These are phyloP conservation scores for Colletotrichum brevisporum DNA, from an alignment of 2,329 filamentous ascomycete species.

Conservation along the genomic window DNA sequence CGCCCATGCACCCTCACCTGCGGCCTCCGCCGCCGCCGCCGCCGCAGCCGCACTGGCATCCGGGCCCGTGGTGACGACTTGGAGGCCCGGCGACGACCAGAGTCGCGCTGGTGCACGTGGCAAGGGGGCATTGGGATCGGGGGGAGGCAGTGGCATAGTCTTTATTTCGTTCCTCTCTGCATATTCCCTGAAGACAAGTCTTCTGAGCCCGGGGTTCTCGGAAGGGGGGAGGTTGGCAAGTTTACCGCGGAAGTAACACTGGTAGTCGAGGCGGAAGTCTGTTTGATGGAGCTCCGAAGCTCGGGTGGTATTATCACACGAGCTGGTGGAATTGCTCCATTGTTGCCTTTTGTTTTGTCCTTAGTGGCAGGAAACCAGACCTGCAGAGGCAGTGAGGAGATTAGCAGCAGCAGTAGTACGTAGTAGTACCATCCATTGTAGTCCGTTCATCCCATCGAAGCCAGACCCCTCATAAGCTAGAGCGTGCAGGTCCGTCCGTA, in stretches of 20 bases:
- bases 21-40: slow-evolving; percentile 33
- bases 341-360: no score
- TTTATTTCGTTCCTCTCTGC: no score
- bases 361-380: no score
- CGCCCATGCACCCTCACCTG: slow-evolving; percentile 35
- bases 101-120: not conserved
- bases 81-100: no score
- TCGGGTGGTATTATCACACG: slow-evolving; percentile 13
- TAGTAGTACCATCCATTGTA: not conserved
- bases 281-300: slow-evolving; percentile 19
- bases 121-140: no score
- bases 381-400: not conserved
- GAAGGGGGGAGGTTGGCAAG: not conserved
- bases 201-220: no score
- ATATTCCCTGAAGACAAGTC: no score
- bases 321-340: not conserved
- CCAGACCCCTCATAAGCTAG: not conserved
- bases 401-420: not conserved
- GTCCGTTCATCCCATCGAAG: slow-evolving; percentile 25
- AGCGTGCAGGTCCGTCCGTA: slow-evolving; percentile 1
- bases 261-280: slow-evolving; percentile 18
- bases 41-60: slow-evolving; percentile 36
- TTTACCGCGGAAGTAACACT: not conserved
- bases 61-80: slow-evolving; percentile 11
- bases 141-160: no score